Evolutionary conservation across 352 stramenopile genomes (phyloP).

Genomic region (Blastocystis sp.): DNA sequence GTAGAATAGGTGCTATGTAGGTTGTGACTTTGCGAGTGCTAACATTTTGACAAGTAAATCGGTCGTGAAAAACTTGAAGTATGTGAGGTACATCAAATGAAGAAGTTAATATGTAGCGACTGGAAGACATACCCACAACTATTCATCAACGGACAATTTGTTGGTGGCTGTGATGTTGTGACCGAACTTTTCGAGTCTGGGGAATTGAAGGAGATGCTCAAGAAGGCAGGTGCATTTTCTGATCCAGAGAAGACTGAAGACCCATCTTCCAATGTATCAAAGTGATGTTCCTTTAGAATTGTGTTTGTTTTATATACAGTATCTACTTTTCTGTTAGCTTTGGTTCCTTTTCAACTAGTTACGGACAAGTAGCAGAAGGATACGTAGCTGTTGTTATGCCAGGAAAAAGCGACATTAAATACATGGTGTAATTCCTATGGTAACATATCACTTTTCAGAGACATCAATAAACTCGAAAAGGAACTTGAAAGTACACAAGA

Average conservation of each 20-base stretch:
- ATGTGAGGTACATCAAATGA: background rate
- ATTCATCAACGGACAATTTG: constrained; percentile 82
- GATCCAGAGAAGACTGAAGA: constrained; percentile 14
- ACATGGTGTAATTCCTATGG: background rate
- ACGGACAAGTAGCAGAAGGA: too few species aligned
- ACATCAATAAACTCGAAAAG: background rate
- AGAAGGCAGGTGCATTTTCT: constrained; percentile 64
- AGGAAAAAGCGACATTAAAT: background rate
- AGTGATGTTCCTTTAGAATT: background rate
- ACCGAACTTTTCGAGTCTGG: constrained; percentile 83
- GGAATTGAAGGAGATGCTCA: constrained; percentile 75
- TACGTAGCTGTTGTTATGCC: background rate
- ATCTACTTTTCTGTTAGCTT: too few species aligned
- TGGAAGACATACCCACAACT: constrained; percentile 71
- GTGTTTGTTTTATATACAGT: background rate
- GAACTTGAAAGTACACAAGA: background rate
- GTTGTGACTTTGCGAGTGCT: constrained; percentile 82
- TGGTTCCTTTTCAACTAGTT: too few species aligned
- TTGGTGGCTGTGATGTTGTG: constrained; percentile 82
- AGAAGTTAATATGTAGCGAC: background rate
- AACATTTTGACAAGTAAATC: constrained; percentile 72
- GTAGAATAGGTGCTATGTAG: constrained; percentile 29
- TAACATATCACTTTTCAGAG: background rate
- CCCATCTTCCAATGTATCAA: background rate
- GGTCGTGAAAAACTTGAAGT: constrained; percentile 54